phyloP scores from a whole-genome alignment of 768 basidiomycete genomes.

The Imleria badia region DNA sequence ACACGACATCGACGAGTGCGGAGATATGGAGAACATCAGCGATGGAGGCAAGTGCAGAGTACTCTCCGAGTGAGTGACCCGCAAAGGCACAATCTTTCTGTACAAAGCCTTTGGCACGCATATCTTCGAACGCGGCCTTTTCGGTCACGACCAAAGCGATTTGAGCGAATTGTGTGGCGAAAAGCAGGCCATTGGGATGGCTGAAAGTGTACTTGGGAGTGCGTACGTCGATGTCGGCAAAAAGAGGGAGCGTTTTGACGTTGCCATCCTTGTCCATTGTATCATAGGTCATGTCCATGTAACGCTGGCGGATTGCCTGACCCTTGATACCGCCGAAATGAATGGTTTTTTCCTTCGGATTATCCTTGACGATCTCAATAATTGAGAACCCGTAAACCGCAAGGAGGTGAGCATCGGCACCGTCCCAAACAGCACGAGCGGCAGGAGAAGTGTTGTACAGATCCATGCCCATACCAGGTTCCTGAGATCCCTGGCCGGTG shows the following conservation, averaged over 20 bases:
- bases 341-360: constrained; percentile 96
- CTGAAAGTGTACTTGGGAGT: constrained; percentile 98
- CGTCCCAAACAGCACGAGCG: constrained; percentile 96
- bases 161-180: constrained; percentile 98
- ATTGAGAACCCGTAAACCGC: constrained; percentile 99
- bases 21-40: constrained; percentile 96
- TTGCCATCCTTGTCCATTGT: constrained; percentile 95
- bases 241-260: constrained; percentile 94
- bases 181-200: constrained; percentile 91
- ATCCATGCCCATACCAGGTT: constrained; percentile 99
- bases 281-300: constrained; percentile 99
- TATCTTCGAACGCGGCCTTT: constrained; percentile 97
- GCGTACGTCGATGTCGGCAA: constrained; percentile 91
- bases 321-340: constrained; percentile 99
- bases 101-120: constrained; percentile 94
- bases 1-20: constrained; percentile 94
- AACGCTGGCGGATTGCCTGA: constrained; percentile 96
- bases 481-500: constrained; percentile 98
- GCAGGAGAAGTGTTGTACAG: constrained; percentile 91
- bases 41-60: constrained; percentile 96
- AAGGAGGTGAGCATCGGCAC: constrained; percentile 89
- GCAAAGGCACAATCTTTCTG: constrained; percentile 93
- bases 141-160: constrained; percentile 98
- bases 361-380: constrained; percentile 97
- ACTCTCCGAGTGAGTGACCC: constrained; percentile 97